phyloP scores from a whole-genome alignment of 129 eudicot species.

The Scalesia atractyloides region DNA sequence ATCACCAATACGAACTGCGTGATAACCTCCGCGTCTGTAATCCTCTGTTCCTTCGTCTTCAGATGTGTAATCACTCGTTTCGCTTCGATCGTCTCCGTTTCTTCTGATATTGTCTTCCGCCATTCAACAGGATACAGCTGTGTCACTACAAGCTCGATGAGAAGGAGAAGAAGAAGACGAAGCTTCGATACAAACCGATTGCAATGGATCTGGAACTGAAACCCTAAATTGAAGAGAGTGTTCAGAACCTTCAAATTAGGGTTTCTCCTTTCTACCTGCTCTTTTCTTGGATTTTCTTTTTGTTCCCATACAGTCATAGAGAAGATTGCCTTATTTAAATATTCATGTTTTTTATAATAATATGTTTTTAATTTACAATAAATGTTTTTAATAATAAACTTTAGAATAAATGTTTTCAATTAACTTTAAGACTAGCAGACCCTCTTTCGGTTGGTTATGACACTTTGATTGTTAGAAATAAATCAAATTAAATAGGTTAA shows the following conservation, averaged over 20 bases:
- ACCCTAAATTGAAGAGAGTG: slow-evolving; percentile 23
- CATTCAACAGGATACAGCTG: slow-evolving; percentile 21
- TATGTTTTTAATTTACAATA: neutral
- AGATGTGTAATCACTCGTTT: slow-evolving; percentile 61
- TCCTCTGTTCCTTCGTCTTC: slow-evolving; percentile 97
- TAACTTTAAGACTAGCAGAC: neutral
- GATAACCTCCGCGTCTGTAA: slow-evolving; percentile 92
- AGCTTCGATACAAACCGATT: neutral
- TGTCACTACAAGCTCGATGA: slow-evolving; percentile 1
- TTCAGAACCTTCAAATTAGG: slow-evolving; percentile 32
- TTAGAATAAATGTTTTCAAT: no score
- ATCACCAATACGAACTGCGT: slow-evolving; percentile 82
- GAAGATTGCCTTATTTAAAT: slow-evolving; percentile 19
- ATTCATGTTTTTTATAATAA: neutral
- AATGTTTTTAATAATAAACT: neutral
- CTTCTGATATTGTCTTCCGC: slow-evolving; percentile 37
- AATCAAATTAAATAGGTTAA: no score
- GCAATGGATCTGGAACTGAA: slow-evolving; percentile 28
- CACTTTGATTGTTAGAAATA: no score
- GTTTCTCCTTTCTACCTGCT: slow-evolving; percentile 24
- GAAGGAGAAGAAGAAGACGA: neutral
- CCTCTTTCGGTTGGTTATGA: no score
- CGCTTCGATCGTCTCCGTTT: slow-evolving; percentile 43
- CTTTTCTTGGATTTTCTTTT: slow-evolving; percentile 26
- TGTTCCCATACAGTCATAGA: slow-evolving; percentile 7